phyloP scores from a whole-genome alignment of 805 yeast species.

The Dipodascopsis tothii region DNA sequence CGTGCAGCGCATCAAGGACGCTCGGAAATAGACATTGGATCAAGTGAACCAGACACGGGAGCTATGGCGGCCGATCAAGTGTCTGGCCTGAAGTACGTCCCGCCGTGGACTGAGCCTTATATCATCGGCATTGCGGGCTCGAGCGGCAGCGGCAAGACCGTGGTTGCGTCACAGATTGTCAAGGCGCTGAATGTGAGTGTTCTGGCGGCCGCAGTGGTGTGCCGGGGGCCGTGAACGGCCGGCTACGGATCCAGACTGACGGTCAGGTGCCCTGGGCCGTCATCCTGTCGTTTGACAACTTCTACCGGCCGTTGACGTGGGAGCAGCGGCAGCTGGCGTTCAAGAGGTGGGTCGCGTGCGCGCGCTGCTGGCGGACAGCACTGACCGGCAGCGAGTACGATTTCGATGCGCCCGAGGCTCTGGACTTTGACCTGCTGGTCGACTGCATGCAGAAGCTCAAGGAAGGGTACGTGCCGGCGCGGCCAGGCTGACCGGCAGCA shows the following conservation, averaged over 20 bases:
- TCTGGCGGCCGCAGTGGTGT: not conserved
- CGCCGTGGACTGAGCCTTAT: slow-evolving; percentile 87
- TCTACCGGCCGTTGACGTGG: slow-evolving; percentile 64
- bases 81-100: too few species aligned
- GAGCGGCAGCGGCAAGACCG: slow-evolving; percentile 89
- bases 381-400: slow-evolving; percentile 51
- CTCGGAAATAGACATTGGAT: too few species aligned
- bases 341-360: slow-evolving; percentile 27
- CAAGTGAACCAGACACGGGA: too few species aligned
- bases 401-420: slow-evolving; percentile 78
- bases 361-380: not conserved
- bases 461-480: slow-evolving; percentile 41
- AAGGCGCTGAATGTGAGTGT: slow-evolving; percentile 42
- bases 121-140: slow-evolving; percentile 82
- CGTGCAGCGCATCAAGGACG: too few species aligned
- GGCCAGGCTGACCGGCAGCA: slow-evolving; percentile 19
- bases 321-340: slow-evolving; percentile 62
- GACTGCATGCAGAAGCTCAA: slow-evolving; percentile 59
- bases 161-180: slow-evolving; percentile 77
- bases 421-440: slow-evolving; percentile 68
- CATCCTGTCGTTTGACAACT: slow-evolving; percentile 79
- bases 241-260: not conserved
- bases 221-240: too few species aligned
- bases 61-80: too few species aligned
- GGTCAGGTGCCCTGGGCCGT: slow-evolving; percentile 89